phyloP scores from a whole-genome alignment of 257 asterid genomes.

The Anisodus tanguticus region DNA sequence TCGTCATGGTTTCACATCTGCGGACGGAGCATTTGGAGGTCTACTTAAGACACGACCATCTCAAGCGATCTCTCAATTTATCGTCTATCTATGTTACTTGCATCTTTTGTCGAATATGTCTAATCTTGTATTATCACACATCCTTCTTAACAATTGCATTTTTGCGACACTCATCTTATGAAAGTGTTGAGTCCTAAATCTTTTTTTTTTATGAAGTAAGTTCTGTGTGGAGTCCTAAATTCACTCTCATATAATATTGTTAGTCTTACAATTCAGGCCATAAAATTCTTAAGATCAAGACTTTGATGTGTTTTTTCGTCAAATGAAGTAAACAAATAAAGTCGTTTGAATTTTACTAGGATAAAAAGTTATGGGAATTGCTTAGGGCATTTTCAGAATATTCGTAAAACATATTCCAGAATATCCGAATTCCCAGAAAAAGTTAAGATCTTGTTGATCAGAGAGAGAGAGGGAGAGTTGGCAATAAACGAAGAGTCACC shows the following conservation, averaged over 20 bases:
- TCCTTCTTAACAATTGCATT: not conserved
- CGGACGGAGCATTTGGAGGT: not conserved
- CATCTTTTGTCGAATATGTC: not conserved
- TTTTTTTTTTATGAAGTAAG: no score
- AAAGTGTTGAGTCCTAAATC: not conserved
- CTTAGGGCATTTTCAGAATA: not conserved
- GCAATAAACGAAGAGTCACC: constrained; percentile 51
- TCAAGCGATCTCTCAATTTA: constrained; percentile 13
- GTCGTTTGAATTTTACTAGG: not conserved
- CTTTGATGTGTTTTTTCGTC: not conserved
- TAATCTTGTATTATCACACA: not conserved
- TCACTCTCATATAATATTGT: not conserved
- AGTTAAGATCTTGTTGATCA: not conserved
- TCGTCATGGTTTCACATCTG: not conserved
- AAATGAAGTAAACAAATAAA: not conserved
- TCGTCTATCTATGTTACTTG: not conserved
- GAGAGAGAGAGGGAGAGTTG: constrained; percentile 10
- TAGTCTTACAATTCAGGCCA: not conserved
- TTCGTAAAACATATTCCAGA: not conserved
- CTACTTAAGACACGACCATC: not conserved
- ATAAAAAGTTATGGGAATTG: not conserved
- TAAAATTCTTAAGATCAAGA: not conserved
- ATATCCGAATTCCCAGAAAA: not conserved
- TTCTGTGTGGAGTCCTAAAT: not conserved
- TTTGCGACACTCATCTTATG: not conserved